These are phyloP conservation scores for Strigomonas culicis DNA, from an alignment of 208 protist species.

Conservation along the genomic window DNA sequence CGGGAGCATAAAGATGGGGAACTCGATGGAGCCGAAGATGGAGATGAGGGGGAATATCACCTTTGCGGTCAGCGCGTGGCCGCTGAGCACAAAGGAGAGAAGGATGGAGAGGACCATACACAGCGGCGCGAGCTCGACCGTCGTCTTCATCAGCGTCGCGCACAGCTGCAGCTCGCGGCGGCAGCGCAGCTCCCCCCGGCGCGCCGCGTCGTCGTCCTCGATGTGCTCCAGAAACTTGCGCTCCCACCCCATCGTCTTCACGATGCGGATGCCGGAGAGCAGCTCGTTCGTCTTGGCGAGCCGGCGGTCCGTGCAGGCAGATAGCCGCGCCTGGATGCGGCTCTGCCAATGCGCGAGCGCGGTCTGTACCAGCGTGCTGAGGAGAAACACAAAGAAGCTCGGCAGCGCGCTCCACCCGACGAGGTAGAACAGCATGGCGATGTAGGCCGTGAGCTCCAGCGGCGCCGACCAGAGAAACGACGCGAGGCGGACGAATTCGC, in stretches of 20 bases:
- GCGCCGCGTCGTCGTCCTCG: constrained; percentile 28
- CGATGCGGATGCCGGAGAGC: constrained; percentile 82
- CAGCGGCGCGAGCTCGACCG: constrained; percentile 63
- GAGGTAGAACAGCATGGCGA: constrained; percentile 39
- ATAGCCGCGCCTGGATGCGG: constrained; percentile 24
- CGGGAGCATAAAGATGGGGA: constrained; percentile 90
- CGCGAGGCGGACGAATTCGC: constrained; percentile 57
- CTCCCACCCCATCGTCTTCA: constrained; percentile 93
- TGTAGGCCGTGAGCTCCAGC: constrained; percentile 51
- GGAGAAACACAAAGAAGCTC: constrained; percentile 47
- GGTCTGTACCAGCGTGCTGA: constrained; percentile 63
- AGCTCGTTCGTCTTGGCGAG: constrained; percentile 86
- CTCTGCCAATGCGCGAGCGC: constrained; percentile 32
- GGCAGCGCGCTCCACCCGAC: constrained; percentile 57
- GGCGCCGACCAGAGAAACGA: constrained; percentile 73
- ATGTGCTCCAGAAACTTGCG: constrained; percentile 40
- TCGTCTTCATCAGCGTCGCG: constrained; percentile 30
- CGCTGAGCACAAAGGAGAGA: constrained; percentile 47
- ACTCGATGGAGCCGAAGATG: constrained; percentile 87
- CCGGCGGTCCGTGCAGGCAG: constrained; percentile 68
- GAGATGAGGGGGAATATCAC: constrained; percentile 88
- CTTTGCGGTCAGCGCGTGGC: constrained; percentile 58
- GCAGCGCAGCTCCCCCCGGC: constrained; percentile 47
- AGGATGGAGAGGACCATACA: constrained; percentile 55
- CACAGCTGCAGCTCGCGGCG: constrained; percentile 32